Evolutionary conservation across 345 rosid species (phyloP), one percentile per base, ranked within the genome.

Genomic region (Lagerstroemia speciosa): DNA sequence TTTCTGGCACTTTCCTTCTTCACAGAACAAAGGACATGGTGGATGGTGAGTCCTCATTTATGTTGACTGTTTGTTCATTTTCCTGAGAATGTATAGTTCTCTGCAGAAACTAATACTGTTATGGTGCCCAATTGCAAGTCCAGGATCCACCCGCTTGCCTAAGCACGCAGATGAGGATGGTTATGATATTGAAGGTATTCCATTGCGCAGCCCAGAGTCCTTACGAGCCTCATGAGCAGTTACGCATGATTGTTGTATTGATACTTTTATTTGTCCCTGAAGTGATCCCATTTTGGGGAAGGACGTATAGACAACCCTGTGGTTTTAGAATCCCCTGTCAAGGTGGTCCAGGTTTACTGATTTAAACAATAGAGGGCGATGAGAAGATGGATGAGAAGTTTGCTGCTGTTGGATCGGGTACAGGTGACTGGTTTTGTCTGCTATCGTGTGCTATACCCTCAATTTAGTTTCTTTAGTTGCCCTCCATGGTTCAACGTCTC

Each of bases 11-110:
- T 64, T 86, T 87, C 77, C 93, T 90, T 81, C 91, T 87, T 70
- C 96, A 90, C 77, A 84, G 81, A 78, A 87, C 93, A 1, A 87
- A 90, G 73, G 96, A 90, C 82, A 81, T 87, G 88, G 86, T 71
- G 30, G 93, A 84, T 62, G 91, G 93, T 87, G 38, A 40, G 88
- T 77, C 74, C 63, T 37, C 40, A 19, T 72, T 40, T 36, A 14
- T 65, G 24, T 48, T 60, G 36, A 52, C 30, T 73, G 58, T 32
- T 37, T 62, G 29, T 63, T 67, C 66, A 64, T 63, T 7, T 30
- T 24, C 62, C 70, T 69, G 50, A 1, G 55, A 50, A 8, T n/a
- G n/a, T n/a, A n/a, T n/a, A n/a, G n/a, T n/a, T n/a, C n/a, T n/a
- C 19, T 6, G 55, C 19, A 8, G 50, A 62, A n/a, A 30, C 60